Percentiles rank a stretch among this genome's conserved stretches.
Conservation (phyloP, 2,329 filamentous ascomycete species). For the Colletotrichum sp. region DNA sequence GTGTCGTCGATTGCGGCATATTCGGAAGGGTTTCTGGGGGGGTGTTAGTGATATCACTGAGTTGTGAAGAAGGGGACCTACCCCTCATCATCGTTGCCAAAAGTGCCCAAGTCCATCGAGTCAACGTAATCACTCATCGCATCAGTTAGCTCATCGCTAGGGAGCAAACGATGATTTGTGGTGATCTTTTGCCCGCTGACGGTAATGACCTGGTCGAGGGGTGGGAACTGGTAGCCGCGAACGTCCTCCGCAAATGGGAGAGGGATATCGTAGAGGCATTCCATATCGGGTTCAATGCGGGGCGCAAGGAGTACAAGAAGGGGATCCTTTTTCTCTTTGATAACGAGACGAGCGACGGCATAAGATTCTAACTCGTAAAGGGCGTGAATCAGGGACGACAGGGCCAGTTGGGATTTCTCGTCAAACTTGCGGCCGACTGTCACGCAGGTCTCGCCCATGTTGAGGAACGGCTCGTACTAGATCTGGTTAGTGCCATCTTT, state of each 20-base stretch:
- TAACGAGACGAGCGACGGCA: conserved; percentile 83
- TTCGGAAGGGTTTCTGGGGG: conserved; percentile 57
- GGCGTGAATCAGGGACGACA: conserved; percentile 90
- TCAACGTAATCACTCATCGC: conserved; percentile 95
- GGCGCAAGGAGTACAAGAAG: conserved; percentile 80
- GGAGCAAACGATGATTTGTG: conserved; percentile 79
- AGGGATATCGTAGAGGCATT: conserved; percentile 88
- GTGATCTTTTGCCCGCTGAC: conserved; percentile 81
- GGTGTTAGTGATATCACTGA: conserved; percentile 16
- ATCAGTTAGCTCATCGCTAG: conserved; percentile 72
- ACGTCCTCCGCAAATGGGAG: conserved; percentile 94
- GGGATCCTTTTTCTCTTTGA: conserved; percentile 83
- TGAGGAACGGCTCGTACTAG: conserved; percentile 83
- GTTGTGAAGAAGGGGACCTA: conserved; percentile 39
- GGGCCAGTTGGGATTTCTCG: conserved; percentile 79
- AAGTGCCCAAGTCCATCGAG: conserved; percentile 82
- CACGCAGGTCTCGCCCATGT: conserved; percentile 80
- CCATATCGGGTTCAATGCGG: conserved; percentile 76
- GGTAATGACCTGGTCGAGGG: conserved; percentile 85
- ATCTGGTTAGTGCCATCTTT: conserved; percentile 20
- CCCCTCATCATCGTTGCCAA: conserved; percentile 78
- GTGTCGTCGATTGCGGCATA: conserved; percentile 81
- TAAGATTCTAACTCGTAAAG: conserved; percentile 85
- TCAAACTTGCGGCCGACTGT: conserved; percentile 80
- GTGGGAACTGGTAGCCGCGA: conserved; percentile 88